A percentile compares a stretch with the other conserved stretches of the same genome.
Conservation (phyloP, 495 filamentous ascomycete species). For the Aspergillus nanangensis region DNA sequence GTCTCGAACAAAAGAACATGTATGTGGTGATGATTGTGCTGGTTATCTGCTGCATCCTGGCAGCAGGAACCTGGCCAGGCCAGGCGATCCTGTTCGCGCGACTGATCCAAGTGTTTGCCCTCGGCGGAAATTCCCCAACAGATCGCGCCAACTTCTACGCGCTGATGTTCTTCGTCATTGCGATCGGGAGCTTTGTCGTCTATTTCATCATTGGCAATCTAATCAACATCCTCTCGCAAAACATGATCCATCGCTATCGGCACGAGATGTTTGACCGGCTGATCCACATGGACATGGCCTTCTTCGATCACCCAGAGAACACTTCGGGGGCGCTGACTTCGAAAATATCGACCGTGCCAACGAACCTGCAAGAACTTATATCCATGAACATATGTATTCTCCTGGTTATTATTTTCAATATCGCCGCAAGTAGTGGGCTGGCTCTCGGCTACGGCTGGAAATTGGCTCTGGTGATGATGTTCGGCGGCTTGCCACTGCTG, state of each 20-base stretch:
- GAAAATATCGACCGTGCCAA: slow-evolving; percentile 48
- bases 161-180: slow-evolving; percentile 51
- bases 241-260: slow-evolving; percentile 34
- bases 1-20: background rate
- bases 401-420: slow-evolving; percentile 31
- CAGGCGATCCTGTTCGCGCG: background rate
- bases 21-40: background rate
- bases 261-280: slow-evolving; percentile 43
- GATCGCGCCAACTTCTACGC: slow-evolving; percentile 34
- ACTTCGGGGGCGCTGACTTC: slow-evolving; percentile 41
- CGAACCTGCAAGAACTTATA: slow-evolving; percentile 52
- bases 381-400: slow-evolving; percentile 21
- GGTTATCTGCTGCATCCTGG: background rate
- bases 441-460: slow-evolving; percentile 53
- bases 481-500: slow-evolving; percentile 44
- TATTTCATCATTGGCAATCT: slow-evolving; percentile 18
- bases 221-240: slow-evolving; percentile 27
- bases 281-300: slow-evolving; percentile 43
- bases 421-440: slow-evolving; percentile 43
- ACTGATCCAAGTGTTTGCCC: background rate
- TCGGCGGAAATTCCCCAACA: background rate
- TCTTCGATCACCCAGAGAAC: slow-evolving; percentile 39
- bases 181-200: slow-evolving; percentile 41
- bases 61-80: background rate
- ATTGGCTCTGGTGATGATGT: slow-evolving; percentile 48